Evolutionary conservation across 441 rosid species (phyloP), one percentile per base, ranked within the genome.

Genomic region (Gossypium laxum): DNA sequence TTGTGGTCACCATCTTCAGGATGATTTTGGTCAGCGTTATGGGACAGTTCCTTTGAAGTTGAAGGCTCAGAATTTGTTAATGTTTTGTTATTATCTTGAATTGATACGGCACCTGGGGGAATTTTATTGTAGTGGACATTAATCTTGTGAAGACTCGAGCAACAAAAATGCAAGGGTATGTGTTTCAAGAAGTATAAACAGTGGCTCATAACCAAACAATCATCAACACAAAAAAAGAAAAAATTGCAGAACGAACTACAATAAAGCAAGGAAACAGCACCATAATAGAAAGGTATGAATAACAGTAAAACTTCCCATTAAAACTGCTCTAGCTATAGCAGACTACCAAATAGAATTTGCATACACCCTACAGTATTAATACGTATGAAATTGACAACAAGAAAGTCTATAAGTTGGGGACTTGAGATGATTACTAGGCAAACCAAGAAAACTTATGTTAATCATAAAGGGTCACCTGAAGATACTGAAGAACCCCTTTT

Each of bases 391-490:
- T 15, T 67, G 58, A n/a, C 24, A 67, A 48, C 22, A 67, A 67
- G 24, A 50, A 54, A 11, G 22, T 32, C 22, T 10, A 28, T 28
- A 18, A 32, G n/a, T 28, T 67, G 26, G 51, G 59, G 51, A 32
- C 21, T 15, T 50, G 26, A 26, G 59, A 50, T 26, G 26, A 50
- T 28, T 28, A 26, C 43, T 8, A 67, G 26, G 55, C 10, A 43
- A 58, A 38, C 65, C 12, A 26, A 59, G 24, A 26, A 24, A 17
- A 14, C 19, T 2, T 38, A 41, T 57, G 10, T 34, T 8, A 21
- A 70, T 41, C 8, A 58, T 38, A 67, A 57, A 57, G 28, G 67
- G 71, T 77, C 74, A 92, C 97, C 98, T 74, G 87, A 73, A 72
- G 63, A 76, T 18, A 74, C 75, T 21, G 68, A 64, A 32, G 72